Percentiles rank a stretch among this genome's conserved stretches.
Conservation (phyloP, 1,284 basidiomycete genomes). For the Puccinia hordei region DNA sequence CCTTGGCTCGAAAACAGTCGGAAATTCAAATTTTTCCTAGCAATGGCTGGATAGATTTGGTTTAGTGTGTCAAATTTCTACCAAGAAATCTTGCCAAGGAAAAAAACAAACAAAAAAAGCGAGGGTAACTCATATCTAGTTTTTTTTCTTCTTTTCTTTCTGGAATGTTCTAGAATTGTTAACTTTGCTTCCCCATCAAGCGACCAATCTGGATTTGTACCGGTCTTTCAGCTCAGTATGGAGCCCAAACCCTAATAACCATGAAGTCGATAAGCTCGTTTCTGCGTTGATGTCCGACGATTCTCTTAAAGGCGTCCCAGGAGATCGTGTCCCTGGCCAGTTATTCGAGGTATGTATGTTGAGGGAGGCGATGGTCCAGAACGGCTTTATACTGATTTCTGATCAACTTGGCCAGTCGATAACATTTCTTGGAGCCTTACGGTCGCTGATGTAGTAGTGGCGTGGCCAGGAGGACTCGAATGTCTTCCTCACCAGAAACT, state of each 20-base stretch:
- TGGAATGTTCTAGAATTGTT: neutral
- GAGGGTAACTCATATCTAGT: neutral
- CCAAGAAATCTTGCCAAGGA: neutral
- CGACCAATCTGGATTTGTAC: neutral
- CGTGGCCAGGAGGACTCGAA: neutral
- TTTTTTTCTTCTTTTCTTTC: neutral
- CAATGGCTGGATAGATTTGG: neutral
- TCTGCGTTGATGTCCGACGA: neutral
- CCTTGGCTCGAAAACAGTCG: neutral
- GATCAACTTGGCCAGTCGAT: slow-evolving; percentile 10
- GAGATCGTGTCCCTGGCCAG: slow-evolving; percentile 20
- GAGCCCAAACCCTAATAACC: neutral
- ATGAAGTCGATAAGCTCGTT: neutral
- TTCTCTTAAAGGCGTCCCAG: neutral
- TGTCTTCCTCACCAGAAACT: slow-evolving; percentile 27
- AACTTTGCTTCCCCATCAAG: neutral
- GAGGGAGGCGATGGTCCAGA: too few relatives aligned
- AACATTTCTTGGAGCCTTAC: slow-evolving; percentile 38
- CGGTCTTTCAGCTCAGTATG: slow-evolving; percentile 17
- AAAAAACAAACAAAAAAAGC: too few relatives aligned
- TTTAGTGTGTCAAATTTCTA: too few relatives aligned
- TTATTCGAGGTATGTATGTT: slow-evolving; percentile 37
- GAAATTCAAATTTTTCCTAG: neutral
- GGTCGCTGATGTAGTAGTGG: slow-evolving; percentile 19
- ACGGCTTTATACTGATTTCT: neutral